Evolutionary conservation across 1,284 basidiomycete species (phyloP), one percentile per base, ranked within the genome.

Genomic region (Ustilago hordei): DNA sequence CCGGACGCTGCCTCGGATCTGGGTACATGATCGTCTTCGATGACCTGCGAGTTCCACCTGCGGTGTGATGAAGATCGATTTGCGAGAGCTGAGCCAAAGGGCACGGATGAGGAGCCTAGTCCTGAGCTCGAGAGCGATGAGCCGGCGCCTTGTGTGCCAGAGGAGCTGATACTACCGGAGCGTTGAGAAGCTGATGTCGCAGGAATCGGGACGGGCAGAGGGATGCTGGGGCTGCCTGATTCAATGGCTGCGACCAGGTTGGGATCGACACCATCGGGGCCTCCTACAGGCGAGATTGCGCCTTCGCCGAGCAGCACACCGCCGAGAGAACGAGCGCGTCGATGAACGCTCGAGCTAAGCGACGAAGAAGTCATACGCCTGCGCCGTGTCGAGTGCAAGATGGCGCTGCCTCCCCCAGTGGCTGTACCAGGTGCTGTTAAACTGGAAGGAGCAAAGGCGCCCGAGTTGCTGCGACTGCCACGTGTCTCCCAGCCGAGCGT

Each of bases 261-360:
- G 0, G 84, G 84, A 64, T 85, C 84, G 11, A 85, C 83, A 28
- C 84, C 84, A 35, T 85, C 84, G 4, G 84, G 82, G 8, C 84
- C 84, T 39, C 84, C 84, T 11, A 85, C 69, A 7, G 84, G 79
- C 41, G 84, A 81, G 54, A 78, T 57, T 32, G 72, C 65, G 31
- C 75, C 69, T 43, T 78, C 78, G 15, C 78, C 74, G 8, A 83
- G 64, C 34, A 81, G 60, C 11, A 67, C 69, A 17, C 79, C 81
- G 23, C 80, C 81, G 11, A 84, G 73, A 7, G 84, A 85, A n/a
- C 80, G 75, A 12, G 83, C 78, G 38, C 84, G 75, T 6, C 84
- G 78, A 71, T 85, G 84, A 28, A 73, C 66, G 65, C 71, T 81
- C 17, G 71, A 66, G 67, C 62, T 64, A 41, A 67, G 61, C 47